phyloP scores from a whole-genome alignment of 768 basidiomycete species.

The Melanogaster broomeanus region DNA sequence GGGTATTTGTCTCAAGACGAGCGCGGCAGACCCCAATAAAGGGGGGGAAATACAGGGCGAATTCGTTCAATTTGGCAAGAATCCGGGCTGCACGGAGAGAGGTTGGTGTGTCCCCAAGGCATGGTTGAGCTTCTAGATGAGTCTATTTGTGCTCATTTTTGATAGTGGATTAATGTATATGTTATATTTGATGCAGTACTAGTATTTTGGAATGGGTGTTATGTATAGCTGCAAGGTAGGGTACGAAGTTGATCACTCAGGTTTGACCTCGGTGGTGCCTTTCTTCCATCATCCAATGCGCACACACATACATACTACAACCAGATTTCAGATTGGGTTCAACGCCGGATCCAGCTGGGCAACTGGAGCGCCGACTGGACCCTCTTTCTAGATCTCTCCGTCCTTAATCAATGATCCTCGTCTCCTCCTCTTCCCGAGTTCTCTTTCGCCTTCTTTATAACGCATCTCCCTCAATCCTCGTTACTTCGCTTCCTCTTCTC shows the following conservation, averaged over 20 bases:
- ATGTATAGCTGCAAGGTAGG: too few relatives aligned
- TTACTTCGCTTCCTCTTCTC: slow-evolving; percentile 11
- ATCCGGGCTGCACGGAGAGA: not conserved
- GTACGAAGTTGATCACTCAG: too few relatives aligned
- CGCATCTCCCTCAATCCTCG: slow-evolving; percentile 3
- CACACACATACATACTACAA: too few relatives aligned
- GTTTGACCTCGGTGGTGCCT: too few relatives aligned
- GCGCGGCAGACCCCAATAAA: not conserved
- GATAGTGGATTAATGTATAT: not conserved
- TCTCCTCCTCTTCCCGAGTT: slow-evolving; percentile 2
- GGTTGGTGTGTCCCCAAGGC: not conserved
- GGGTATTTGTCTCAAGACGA: too few relatives aligned
- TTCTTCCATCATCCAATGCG: too few relatives aligned
- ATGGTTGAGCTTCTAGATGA: not conserved
- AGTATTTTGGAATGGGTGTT: not conserved
- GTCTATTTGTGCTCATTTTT: not conserved
- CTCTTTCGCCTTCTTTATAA: slow-evolving; percentile 26
- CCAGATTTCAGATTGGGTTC: slow-evolving; percentile 22
- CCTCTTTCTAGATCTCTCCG: slow-evolving; percentile 12
- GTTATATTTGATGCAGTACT: not conserved
- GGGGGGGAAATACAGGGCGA: not conserved
- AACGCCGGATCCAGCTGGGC: slow-evolving; percentile 17
- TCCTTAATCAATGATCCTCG: slow-evolving; percentile 28
- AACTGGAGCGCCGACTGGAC: too few relatives aligned
- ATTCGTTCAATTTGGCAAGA: slow-evolving; percentile 2